Evolutionary conservation across 164 flowering plant genomes (phyloP), one percentile per base, ranked within the genome.

Genomic region (Houttuynia cordata): DNA sequence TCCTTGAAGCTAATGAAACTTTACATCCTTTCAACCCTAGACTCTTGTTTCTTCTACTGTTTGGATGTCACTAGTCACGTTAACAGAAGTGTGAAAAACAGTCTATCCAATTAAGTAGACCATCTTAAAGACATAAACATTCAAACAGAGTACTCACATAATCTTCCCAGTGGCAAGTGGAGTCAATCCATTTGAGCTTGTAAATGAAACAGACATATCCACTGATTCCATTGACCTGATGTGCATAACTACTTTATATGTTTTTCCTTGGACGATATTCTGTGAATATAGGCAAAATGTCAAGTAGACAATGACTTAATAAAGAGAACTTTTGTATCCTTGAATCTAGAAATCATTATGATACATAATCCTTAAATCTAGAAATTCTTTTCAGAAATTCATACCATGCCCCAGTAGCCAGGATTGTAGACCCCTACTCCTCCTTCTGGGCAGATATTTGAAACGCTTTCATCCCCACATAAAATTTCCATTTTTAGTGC

Each of bases 391-490:
- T 56, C 0, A 56, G 25, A 24, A 56, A 2, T 24, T 47, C 78
- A 65, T 78, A 93, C 98, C 97, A 93, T 93, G 74, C 99, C 99
- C 99, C 99, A 93, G 70, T 65, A 90, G 9, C 99, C 99, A 58
- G 99, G 99, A 67, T 90, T 93, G 66, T 82, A 93, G 40, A 90
- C 60, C 37, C 99, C 99, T 68, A 90, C 97, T 53, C 96, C 97
- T 40, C 84, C 92, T 67, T 68, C 70, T 34, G 95, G 97, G 73
- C 99, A 93, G 39, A 62, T 57, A 54, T 71, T 79, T 51, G 75
- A 23, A 3, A 7, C 24, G 53, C 79, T 83, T 53, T 64, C 42
- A 59, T 56, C 64, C 45, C 81, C 89, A 74, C 97, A 93, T 4
- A 86, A 81, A 56, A 88, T 89, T 30, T 85, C 96, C 92, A 90